Evolutionary conservation across 768 basidiomycete genomes (phyloP), one percentile per base, ranked within the genome.

Genomic region (Xerocomellus intermedius): DNA sequence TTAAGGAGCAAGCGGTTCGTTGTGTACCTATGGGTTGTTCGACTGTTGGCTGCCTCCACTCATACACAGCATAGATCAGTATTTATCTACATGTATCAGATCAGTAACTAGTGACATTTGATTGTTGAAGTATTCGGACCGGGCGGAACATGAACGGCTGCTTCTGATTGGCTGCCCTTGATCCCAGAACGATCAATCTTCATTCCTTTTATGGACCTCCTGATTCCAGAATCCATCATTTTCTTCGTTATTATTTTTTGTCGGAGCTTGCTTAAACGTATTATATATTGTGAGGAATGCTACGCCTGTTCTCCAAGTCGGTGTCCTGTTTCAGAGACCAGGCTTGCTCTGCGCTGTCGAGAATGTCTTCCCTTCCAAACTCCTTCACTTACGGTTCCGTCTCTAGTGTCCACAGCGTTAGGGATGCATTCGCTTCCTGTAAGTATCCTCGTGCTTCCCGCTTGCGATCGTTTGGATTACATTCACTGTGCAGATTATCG

Each of bases 381-480:
- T 68, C 69, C n/a, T 79, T 80, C 58, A 61, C 67, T 49, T 72
- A 79, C 26, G 79, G 77, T 37, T 82, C 82, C 33, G 73, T 73
- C 22, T 75, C 81, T 16, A 82, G 80, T 58, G 70, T 72, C 12
- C 71, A 74, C 28, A 82, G 77, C 58, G 76, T 82, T 19, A 65
- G 76, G 50, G 81, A 84, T 69, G 85, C 76, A 3, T 79, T 87
- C 17, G 76, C 79, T 19, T 85, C 85, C 16, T 86, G 86, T 84
- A 60, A 66, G 80, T 69, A 19, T 19, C 36, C 12, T 36, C 8
- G 32, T 22, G 14, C 36, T 4, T 24, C 43, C 38, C 26, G 17
- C 2, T 55, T 43, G 9, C 21, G 30, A 21, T 45, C 12, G 9
- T 50, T 60, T 28, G 36, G n/a, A 26, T 41, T 43, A 51, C 28